Conservation (phyloP, 768 basidiomycete species). For the Amanita pallidorosea region DNA sequence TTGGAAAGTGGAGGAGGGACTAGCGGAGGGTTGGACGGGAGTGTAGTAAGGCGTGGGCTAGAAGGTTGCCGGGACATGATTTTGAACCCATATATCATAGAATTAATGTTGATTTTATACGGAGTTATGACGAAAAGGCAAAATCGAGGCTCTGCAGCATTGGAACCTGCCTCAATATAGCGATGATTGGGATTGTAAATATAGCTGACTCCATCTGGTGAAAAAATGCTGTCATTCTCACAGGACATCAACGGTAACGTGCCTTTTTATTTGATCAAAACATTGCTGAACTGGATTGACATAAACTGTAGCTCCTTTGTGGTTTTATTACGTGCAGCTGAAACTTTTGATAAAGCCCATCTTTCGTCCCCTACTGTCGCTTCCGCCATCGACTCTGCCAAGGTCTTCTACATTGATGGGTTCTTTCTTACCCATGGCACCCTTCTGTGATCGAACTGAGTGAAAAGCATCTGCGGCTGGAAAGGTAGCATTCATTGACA, state of each 20-base stretch:
- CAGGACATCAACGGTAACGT: too few species aligned
- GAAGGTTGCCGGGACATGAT: too few species aligned
- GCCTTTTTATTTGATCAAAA: too few species aligned
- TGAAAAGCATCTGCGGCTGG: slow-evolving; percentile 61
- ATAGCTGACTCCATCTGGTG: too few species aligned
- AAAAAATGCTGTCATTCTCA: too few species aligned
- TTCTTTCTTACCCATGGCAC: slow-evolving; percentile 95
- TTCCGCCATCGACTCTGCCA: slow-evolving; percentile 66
- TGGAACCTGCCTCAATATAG: background rate
- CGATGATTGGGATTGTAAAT: background rate
- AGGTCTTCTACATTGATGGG: slow-evolving; percentile 89
- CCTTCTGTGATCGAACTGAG: slow-evolving; percentile 60
- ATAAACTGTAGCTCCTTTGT: slow-evolving; percentile 91
- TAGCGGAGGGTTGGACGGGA: slow-evolving; percentile 31
- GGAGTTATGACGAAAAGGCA: too few species aligned
- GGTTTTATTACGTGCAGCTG: slow-evolving; percentile 83
- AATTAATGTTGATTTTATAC: too few species aligned
- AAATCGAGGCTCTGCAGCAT: background rate
- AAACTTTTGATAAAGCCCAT: slow-evolving; percentile 84
- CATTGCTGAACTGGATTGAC: too few species aligned
- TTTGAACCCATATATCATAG: too few species aligned
- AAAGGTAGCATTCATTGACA: slow-evolving; percentile 58
- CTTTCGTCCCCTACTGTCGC: slow-evolving; percentile 63
- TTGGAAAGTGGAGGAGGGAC: slow-evolving; percentile 61
- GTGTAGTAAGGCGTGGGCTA: too few species aligned